Base-by-base conservation (phyloP, 2,329 filamentous ascomycete species). In the Aureobasidium subglaciale region DNA sequence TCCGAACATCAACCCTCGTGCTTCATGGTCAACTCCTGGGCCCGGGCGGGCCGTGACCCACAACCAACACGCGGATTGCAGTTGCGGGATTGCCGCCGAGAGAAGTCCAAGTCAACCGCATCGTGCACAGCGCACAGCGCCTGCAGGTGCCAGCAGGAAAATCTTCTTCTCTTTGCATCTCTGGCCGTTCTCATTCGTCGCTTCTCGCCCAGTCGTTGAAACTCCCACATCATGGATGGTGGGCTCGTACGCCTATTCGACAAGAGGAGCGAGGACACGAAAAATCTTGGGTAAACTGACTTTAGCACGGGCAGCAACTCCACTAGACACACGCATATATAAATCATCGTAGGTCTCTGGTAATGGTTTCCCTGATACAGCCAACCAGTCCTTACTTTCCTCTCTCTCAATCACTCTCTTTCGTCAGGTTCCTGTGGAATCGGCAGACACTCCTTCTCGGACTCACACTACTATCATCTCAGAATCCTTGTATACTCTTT, bases 391-490 rank as follows among this genome's bases (percentile, higher is more conserved):
- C 35, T 43, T 54, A 54, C 50, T 54, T 34, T 54, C 37, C 29
- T 43, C 50, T 43, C 37, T 43, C 29, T 27, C 50, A 25, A 54
- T 18, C 50, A 43, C 38, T 42, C 50, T 24, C 38, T 43, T 42
- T 43, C 37, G 50, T 29, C 50, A 54, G 50, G 38, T 54, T 54
- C 50, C 50, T 54, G 50, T 43, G 50, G 50, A 54, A 54, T 54
- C 37, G 38, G 50, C 50, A 54, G 37, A 42, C 50, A 54, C 24
- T 54, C 50, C 38, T 54, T 54, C 25, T 20, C 25, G 48, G 48
- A n/a, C n/a, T 52, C 27, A 27, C 16, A 24, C 22, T 41, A 52
- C 48, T 35, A 52, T 52, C 40, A 34, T 30, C 35, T 25, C 35
- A 30, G 20, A 25, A 40, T 20, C 34, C 38, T 54, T 54, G 50